Base-by-base conservation (phyloP, 2,329 filamentous ascomycete species). In the Claviceps sp. region DNA sequence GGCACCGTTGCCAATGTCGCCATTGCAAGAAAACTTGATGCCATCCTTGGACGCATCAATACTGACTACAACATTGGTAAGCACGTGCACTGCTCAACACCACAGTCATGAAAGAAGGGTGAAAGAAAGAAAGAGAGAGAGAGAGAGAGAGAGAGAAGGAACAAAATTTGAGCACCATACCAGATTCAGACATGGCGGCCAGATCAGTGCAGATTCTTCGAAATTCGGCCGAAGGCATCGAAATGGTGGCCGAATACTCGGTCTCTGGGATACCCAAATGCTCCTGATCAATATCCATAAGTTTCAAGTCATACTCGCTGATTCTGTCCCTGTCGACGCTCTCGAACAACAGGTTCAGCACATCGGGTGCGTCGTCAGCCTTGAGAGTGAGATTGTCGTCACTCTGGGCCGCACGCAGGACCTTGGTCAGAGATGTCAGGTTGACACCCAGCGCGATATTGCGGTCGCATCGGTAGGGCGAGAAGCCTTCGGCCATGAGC, bases 281-380 rank as follows among this genome's bases (percentile, higher is more conserved):
- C 78, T 98, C 93, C 75, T 98, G 94, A 72, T 98, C 93, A 70
- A 98, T 98, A 69, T 98, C 93, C 93, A 98, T 98, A 68, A 98
- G 83, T 79, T 98, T 98, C 72, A 98, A 86, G 71, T 98, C 93
- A 70, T 98, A 98, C 77, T 98, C 94, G 79, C 88, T 95, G 66
- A 98, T 81, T 60, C 93, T 81, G 71, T 98, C 93, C 63, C 81
- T 86, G 65, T 85, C 82, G 59, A 79, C 75, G 76, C 83, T 95
- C 82, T 98, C 94, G 67, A 98, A 98, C 61, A 90, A 80, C 59
- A 98, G 76, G 77, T 95, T 97, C 62, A 98, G 83, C 48, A 90
- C 88, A 71, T 98, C 93, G 47, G 93, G 93, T 41, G 88, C 85
- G 69, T 98, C 94, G 68, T 97, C 91, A 14, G 93, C 93, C 82